Base-by-base conservation (phyloP, 768 basidiomycete genomes). In the Kwoniella newhampshirensis region DNA sequence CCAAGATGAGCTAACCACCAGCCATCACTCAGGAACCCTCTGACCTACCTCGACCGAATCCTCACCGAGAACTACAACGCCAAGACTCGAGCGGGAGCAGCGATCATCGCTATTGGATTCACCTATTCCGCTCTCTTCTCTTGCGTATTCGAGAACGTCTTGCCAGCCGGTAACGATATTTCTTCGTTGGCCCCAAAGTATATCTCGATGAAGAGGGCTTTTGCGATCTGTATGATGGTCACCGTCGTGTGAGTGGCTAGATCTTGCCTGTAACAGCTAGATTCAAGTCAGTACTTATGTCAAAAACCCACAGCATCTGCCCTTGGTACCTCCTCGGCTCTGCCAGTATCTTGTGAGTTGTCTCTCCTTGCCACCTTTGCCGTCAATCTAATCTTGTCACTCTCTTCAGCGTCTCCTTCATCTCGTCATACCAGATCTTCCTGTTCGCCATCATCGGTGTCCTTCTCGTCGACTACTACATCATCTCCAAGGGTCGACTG, bases 61-160 rank as follows among this genome's bases (percentile, higher is more conserved):
- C 65, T 74, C 40, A 62, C 49, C 7, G 68, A 74, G 61, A 64
- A 72, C 55, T 72, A 70, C 54, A 49, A 46, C 26, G 23, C 68
- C 12, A 52, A 37, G 7, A 53, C 62, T 15, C 66, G 73, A 2
- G 68, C 68, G 1, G 73, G 60, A 0, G 54, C 58, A 3, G 71
- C 71, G 56, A 70, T 74, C 59, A 72, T 74, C 59, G 55, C 60
- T 1, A 30, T 54, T 9, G 66, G 66, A 0, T 72, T 72, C 44
- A 48, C 62, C 47, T 72, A 68, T 51, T 61, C 59, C 2, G 51
- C 60, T 7, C 25, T 70, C 7, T 71, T 70, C 68, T 70, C 66
- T 0, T 59, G 55, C 26, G 48, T 65, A 11, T 64, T 71, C 25
- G 67, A 71, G 44, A 71, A 71, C 50, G 37, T 63, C 48, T 20